phyloP scores from a whole-genome alignment of 108 stramenopile species.

The Ochromonas danica region DNA sequence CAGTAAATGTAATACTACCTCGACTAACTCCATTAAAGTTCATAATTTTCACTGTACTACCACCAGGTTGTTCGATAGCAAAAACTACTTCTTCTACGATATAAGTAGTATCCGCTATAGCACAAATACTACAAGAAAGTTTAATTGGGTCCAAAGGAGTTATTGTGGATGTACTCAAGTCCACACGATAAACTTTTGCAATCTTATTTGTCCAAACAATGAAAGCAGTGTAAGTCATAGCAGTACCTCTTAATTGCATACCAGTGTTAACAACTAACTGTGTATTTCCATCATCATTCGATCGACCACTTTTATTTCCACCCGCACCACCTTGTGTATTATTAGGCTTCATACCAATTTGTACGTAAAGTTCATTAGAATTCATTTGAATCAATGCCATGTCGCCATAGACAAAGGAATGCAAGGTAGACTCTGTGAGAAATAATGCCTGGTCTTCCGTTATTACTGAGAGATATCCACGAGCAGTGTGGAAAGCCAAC shows the following conservation, averaged over 20 bases:
- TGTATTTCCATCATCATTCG: too few species aligned
- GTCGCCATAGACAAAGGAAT: slow-evolving; percentile 1
- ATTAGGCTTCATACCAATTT: too few species aligned
- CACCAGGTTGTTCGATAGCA: slow-evolving; percentile 23
- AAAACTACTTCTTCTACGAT: slow-evolving; percentile 40
- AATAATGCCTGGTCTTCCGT: neutral
- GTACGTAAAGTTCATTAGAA: neutral
- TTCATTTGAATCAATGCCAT: slow-evolving; percentile 1
- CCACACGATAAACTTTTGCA: slow-evolving; percentile 15
- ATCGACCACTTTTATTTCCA: too few species aligned
- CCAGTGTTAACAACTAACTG: neutral
- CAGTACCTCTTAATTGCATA: neutral
- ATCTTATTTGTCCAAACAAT: slow-evolving; percentile 10
- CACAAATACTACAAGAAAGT: neutral
- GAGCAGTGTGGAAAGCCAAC: slow-evolving; percentile 30
- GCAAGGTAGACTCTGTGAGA: slow-evolving; percentile 6
- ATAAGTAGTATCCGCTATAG: slow-evolving; percentile 52
- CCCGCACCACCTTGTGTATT: too few species aligned
- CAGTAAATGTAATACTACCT: slow-evolving; percentile 46
- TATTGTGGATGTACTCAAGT: neutral
- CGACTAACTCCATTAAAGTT: slow-evolving; percentile 53
- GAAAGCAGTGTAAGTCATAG: neutral
- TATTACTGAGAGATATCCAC: slow-evolving; percentile 15
- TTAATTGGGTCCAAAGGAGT: neutral
- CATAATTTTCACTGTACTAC: slow-evolving; percentile 30